Percentiles rank a stretch among this genome's conserved stretches.
These are phyloP conservation scores for Wallacemonas sp. DNA, from an alignment of 208 protist species.

Conservation along the genomic window DNA sequence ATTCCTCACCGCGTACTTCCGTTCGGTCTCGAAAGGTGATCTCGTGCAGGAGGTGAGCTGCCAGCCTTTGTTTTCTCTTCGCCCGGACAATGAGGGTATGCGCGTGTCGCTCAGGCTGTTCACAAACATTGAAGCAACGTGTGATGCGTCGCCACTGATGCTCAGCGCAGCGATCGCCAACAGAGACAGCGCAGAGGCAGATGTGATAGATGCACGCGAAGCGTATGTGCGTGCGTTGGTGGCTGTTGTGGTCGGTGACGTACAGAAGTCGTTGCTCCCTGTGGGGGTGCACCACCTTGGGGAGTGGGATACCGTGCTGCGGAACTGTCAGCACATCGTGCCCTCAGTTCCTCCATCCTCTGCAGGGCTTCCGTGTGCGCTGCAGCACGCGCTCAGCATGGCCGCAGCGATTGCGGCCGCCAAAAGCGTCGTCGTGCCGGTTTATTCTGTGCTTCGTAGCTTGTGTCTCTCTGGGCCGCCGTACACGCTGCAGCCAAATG, in stretches of 20 bases:
- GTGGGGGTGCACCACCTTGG: background rate
- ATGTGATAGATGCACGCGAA: background rate
- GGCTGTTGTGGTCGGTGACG: background rate
- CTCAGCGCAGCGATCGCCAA: background rate
- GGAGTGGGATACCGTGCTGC: constrained; percentile 8
- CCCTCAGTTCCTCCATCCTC: no score
- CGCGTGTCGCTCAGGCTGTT: constrained; percentile 23
- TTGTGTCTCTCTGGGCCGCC: background rate
- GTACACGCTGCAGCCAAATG: background rate
- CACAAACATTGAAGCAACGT: constrained; percentile 16
- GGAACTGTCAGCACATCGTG: no score
- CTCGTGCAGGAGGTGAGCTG: constrained; percentile 31
- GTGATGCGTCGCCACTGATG: background rate
- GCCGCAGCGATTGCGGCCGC: constrained; percentile 49
- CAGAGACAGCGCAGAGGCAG: background rate
- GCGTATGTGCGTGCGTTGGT: background rate
- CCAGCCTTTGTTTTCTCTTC: constrained; percentile 21
- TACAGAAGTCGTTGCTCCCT: background rate
- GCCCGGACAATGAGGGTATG: constrained; percentile 21
- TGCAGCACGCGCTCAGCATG: constrained; percentile 55
- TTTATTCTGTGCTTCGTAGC: constrained; percentile 19
- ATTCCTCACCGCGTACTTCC: constrained; percentile 76
- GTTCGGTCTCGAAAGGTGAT: constrained; percentile 37
- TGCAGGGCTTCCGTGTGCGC: constrained; percentile 7
- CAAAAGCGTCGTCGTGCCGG: constrained; percentile 26